These are phyloP conservation scores for Excoecaria cochinchinensis DNA, from an alignment of 345 rosid species.

Conservation along the genomic window DNA sequence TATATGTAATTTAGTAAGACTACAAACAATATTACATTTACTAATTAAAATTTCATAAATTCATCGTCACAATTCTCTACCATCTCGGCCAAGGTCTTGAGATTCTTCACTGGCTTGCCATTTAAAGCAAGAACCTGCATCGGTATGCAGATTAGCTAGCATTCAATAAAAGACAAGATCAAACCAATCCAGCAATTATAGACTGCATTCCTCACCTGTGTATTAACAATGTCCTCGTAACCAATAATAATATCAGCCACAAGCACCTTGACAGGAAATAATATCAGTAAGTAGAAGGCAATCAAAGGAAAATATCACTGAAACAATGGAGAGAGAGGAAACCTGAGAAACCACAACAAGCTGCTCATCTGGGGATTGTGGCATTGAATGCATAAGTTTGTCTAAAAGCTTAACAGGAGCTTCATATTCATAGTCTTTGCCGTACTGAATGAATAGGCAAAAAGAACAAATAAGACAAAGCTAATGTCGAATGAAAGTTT, in stretches of 20 bases:
- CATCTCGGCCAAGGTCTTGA: conserved; percentile 78
- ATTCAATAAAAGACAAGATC: not conserved
- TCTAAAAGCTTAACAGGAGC: too few relatives aligned
- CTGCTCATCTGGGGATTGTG: conserved; percentile 85
- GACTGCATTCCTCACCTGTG: conserved; percentile 24
- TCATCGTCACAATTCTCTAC: conserved; percentile 83
- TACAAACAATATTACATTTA: too few relatives aligned
- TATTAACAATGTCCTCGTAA: conserved; percentile 88
- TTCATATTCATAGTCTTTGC: too few relatives aligned
- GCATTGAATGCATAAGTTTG: too few relatives aligned
- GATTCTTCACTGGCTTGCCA: conserved; percentile 80
- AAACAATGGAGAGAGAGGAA: not conserved
- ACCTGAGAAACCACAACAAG: conserved; percentile 96
- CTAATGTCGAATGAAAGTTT: too few relatives aligned
- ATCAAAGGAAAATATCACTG: not conserved
- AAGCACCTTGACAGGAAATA: conserved; percentile 52
- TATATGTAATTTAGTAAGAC: too few relatives aligned
- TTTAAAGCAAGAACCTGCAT: conserved; percentile 80
- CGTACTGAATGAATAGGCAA: too few relatives aligned
- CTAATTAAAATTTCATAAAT: too few relatives aligned
- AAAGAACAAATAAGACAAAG: too few relatives aligned
- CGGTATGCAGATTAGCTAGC: not conserved
- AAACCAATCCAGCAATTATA: not conserved
- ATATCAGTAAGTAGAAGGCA: not conserved
- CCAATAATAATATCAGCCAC: conserved; percentile 94